Conservation (phyloP, 2,329 filamentous ascomycete species). For the Aphanocladium album region DNA sequence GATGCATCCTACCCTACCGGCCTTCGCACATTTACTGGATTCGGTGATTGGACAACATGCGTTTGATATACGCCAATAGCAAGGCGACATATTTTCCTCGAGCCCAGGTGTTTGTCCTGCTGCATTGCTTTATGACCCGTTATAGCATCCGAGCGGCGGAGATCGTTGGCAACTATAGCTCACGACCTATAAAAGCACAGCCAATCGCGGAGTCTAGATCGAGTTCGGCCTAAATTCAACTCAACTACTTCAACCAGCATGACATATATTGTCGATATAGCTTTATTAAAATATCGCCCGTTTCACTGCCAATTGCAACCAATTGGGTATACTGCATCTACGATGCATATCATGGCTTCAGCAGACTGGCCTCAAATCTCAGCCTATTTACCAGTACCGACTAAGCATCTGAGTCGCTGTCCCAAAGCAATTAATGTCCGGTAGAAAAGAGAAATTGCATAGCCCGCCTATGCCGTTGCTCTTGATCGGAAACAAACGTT, state of each 20-base stretch:
- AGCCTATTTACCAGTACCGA: no score
- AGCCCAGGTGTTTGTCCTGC: neutral
- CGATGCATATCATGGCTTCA: neutral
- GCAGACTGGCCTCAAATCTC: no score
- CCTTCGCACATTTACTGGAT: neutral
- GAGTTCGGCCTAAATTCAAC: neutral
- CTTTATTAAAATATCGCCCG: neutral
- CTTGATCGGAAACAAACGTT: neutral
- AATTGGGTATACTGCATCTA: neutral
- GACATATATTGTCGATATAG: neutral
- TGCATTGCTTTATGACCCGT: neutral
- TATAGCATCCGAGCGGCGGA: neutral
- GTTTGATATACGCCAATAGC: neutral
- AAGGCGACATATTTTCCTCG: neutral
- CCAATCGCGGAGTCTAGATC: neutral
- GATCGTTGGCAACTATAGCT: neutral
- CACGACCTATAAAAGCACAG: neutral
- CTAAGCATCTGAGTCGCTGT: no score
- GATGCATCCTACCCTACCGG: neutral
- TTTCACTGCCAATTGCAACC: neutral
- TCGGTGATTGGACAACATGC: neutral
- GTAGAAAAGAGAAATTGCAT: no score
- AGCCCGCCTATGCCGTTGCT: no score
- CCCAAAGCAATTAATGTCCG: no score
- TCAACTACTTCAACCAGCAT: neutral